Evolutionary conservation across 2,329 filamentous ascomycete species (phyloP).

Genomic region (Colletotrichum aenigma): DNA sequence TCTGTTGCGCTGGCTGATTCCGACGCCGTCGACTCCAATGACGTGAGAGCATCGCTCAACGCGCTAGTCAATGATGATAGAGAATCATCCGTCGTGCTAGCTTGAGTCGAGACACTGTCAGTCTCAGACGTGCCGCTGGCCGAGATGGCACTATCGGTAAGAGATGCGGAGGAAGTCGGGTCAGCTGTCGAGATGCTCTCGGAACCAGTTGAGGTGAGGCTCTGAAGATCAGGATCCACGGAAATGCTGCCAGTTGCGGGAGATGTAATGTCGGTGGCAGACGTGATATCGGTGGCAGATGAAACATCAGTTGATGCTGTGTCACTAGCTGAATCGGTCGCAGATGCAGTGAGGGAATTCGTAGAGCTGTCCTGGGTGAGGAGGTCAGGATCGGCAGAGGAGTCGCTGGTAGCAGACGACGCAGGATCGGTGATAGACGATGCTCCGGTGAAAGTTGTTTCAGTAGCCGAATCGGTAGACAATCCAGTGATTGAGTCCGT

Average conservation of each 20-base stretch:
- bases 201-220: not conserved
- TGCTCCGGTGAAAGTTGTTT: not conserved
- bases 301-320: not conserved
- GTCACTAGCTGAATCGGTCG: not conserved
- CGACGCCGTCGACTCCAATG: not conserved
- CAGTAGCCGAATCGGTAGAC: not conserved
- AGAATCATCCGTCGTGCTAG: not conserved
- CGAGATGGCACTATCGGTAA: not conserved
- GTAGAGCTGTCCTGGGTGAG: not conserved
- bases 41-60: not conserved
- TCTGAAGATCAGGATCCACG: not conserved
- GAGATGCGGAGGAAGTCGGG: not conserved
- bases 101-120: not conserved
- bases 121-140: not conserved
- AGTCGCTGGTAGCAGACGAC: not conserved
- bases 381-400: not conserved
- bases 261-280: not conserved
- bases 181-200: not conserved
- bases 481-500: not conserved
- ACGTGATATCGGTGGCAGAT: not conserved
- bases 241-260: not conserved
- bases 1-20: not conserved
- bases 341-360: not conserved
- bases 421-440: not conserved
- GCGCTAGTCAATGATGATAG: not conserved